Conservation (phyloP, 2,329 filamentous ascomycete species). For the Canariomyces notabilis region DNA sequence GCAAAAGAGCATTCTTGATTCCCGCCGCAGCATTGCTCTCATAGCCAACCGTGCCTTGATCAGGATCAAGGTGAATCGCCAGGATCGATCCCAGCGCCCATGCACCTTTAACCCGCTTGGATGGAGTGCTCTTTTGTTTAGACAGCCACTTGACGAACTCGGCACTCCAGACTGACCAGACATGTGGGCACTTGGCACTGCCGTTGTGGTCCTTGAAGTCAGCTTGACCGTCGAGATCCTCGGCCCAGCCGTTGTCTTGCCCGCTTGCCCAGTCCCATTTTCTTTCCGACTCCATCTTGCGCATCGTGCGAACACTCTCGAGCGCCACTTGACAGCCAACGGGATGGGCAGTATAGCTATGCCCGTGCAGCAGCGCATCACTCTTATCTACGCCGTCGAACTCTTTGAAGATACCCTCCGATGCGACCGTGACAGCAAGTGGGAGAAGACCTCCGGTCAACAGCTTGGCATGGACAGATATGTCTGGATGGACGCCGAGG, state of each 20-base stretch:
- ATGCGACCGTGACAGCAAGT: conserved; percentile 70
- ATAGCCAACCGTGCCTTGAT: conserved; percentile 40
- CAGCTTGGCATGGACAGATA: conserved; percentile 77
- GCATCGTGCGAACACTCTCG: conserved; percentile 58
- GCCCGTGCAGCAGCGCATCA: conserved; percentile 75
- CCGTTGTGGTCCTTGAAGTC: background rate
- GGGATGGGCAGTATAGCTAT: conserved; percentile 82
- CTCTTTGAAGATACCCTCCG: conserved; percentile 64
- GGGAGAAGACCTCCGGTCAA: conserved; percentile 76
- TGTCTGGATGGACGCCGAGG: conserved; percentile 63
- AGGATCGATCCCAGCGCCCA: conserved; percentile 73
- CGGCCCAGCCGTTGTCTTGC: conserved; percentile 24
- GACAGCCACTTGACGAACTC: conserved; percentile 57
- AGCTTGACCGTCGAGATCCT: background rate
- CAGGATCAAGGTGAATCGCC: conserved; percentile 52
- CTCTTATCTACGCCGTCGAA: conserved; percentile 70
- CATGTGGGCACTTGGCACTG: background rate
- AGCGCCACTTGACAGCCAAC: conserved; percentile 75
- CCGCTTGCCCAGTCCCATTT: conserved; percentile 52
- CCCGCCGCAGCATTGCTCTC: conserved; percentile 42
- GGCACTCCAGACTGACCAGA: conserved; percentile 50
- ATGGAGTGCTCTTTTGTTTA: conserved; percentile 29
- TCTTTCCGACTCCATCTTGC: conserved; percentile 49
- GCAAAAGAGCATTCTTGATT: conserved; percentile 36
- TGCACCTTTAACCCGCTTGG: conserved; percentile 52